Percentiles rank a stretch among this genome's conserved stretches.
Conservation (phyloP, 192 early-diverging fungal species). For the Phycomyces nitens region DNA sequence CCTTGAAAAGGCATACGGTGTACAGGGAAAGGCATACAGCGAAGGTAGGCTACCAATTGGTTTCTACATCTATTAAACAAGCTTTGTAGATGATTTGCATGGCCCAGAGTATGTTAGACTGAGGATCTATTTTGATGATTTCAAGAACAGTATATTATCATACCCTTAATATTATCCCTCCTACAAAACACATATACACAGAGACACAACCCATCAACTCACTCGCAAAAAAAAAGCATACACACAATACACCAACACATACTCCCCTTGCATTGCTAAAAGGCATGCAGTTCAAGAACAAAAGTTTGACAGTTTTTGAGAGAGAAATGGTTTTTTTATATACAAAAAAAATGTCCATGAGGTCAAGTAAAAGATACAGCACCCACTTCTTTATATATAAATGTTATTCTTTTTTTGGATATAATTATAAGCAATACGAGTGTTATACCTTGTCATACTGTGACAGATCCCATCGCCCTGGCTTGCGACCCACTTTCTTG, state of each 20-base stretch:
- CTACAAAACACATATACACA: too few species aligned
- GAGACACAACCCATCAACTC: not conserved
- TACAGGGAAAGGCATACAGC: conserved; percentile 25
- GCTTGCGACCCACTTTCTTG: not conserved
- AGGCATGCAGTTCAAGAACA: not conserved
- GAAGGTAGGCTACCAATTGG: conserved; percentile 21
- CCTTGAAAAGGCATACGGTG: conserved; percentile 28
- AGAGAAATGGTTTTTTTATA: too few species aligned
- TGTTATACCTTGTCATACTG: not conserved
- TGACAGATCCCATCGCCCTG: conserved; percentile 1
- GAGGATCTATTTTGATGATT: conserved; percentile 25
- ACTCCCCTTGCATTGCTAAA: too few species aligned
- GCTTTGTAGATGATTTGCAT: conserved; percentile 12
- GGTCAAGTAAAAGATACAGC: too few species aligned
- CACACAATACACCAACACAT: too few species aligned
- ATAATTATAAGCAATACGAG: too few species aligned
- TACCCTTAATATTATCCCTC: conserved; percentile 20
- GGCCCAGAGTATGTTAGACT: conserved; percentile 27
- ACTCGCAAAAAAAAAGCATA: not conserved
- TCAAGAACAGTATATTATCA: conserved; percentile 22
- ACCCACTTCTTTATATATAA: too few species aligned
- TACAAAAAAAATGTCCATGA: too few species aligned
- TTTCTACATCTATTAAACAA: not conserved
- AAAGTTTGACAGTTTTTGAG: not conserved
- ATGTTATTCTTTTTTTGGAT: too few species aligned